These are phyloP conservation scores for Populus nigra DNA, from an alignment of 345 rosid species.

Conservation along the genomic window DNA sequence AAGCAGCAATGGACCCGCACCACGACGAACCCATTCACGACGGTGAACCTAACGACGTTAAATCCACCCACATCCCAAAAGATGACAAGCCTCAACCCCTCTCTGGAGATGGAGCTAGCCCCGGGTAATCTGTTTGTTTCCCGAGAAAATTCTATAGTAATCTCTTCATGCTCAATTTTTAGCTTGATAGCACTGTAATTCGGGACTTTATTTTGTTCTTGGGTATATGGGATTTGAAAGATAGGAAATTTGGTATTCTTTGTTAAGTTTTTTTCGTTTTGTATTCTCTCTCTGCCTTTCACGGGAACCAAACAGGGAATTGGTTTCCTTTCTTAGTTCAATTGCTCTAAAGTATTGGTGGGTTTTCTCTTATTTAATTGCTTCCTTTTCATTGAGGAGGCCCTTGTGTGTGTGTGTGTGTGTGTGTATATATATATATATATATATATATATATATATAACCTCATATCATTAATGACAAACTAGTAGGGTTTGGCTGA, in stretches of 20 bases:
- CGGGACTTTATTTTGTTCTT: background rate
- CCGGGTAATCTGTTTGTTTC: conserved; percentile 47
- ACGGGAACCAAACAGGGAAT: background rate
- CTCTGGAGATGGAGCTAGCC: conserved; percentile 66
- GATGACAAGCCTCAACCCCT: conserved; percentile 56
- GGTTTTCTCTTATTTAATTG: background rate
- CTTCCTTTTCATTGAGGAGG: background rate
- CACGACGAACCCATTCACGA: conserved; percentile 38
- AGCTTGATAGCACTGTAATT: background rate
- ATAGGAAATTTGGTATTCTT: background rate
- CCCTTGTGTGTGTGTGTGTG: too few species aligned
- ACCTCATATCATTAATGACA: background rate
- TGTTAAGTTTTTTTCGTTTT: background rate
- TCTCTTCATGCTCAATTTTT: background rate
- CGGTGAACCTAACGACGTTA: conserved; percentile 40
- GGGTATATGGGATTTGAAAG: background rate
- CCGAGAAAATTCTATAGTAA: background rate
- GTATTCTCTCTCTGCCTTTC: background rate
- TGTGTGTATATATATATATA: too few species aligned
- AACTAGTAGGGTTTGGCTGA: background rate
- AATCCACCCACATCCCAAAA: conserved; percentile 38
- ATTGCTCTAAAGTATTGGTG: background rate
- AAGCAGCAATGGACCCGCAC: conserved; percentile 46
- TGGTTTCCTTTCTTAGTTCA: background rate
- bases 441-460: too few species aligned